Evolutionary conservation across 148 eudicot genomes (phyloP), one percentile per base, ranked within the genome.

Genomic region (Amaranthus palmeri): DNA sequence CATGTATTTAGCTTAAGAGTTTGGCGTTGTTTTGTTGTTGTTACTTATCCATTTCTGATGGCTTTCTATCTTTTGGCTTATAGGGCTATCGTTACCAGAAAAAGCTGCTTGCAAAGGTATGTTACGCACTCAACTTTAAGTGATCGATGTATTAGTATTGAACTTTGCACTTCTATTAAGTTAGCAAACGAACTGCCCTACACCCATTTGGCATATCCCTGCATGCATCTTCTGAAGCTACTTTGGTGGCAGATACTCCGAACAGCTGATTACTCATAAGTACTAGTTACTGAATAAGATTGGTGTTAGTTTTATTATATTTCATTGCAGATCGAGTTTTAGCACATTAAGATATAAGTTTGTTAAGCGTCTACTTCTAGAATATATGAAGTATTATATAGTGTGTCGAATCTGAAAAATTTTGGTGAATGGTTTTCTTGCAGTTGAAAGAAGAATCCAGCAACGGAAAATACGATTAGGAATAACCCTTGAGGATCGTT

Each of bases 61-160:
- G 41, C 48, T 51, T 60, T 60, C 44, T 81, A 47, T 55, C 45
- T 10, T 4, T 73, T 68, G 56, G 72, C 17, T 82, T 14, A 67
- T 71, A 93, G 98, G 98, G 98, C 43, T 93, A 81, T 74, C 89
- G 96, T 56, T 93, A 85, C 75, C 98, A 89, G 76, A 93, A 84
- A 83, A 89, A 80, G 81, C 80, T 93, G 80, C 88, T 91, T 45
- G 86, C 86, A 54, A 90, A 91, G 98, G 98, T 93, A 85, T 77
- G 57, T 14, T 52, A 17, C 6, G 25, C 57, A 55, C 52, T 6
- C 68, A 25, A 25, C 61, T 50, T 57, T 41, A 53, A 41, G 4
- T 74, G 15, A 68, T 5, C 43, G 54, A 52, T 56, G 12, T 53
- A 17, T n/a, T 56, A n/a, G 60, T 25, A 25, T 25, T 25, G 36